Evolutionary conservation across 139 green algal species (phyloP), one percentile per base, ranked within the genome.

Genomic region (Eudorina sp.): DNA sequence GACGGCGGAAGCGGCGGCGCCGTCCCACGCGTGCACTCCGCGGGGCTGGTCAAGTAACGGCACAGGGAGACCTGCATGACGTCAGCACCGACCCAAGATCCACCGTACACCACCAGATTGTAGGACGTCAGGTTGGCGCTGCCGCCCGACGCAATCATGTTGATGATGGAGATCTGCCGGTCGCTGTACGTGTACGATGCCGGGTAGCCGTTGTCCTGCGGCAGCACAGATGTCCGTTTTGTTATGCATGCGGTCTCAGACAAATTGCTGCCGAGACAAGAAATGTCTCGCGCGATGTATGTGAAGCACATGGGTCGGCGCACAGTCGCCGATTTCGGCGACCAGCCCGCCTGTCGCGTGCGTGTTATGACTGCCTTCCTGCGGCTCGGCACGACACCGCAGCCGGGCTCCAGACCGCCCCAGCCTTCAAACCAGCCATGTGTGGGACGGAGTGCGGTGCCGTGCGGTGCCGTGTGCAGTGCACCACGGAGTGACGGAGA

Each of bases 51-150:
- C 8, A 38, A 23, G 77, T 55, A 84, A 6, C 77, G 77, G 77
- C 77, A 84, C 23, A 84, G 19, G 53, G 72, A 25, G 8, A 84
- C 77, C 6, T 58, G 51, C 53, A 84, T 53, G 21, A 73, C 40
- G 13, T 72, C 77, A 13, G 53, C 53, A 45, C 53, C 51, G 23
- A 70, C 77, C 53, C 53, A 84, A 38, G 53, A 27, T 43, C 77
- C 38, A 29, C 36, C 34, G 53, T 84, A 84, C 53, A 84, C 36
- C 9, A 84, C 77, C 11, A 84, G 77, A 25, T 72, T 84, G 77
- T 55, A 84, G 34, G 16, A 21, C 4, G 77, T 38, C 3, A 84
- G 36, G 4, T 40, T 66, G 36, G 43, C 36, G 0, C 11, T 36
- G 9, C 0, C 6, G 38, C 13, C 1, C 8, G 21, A 25, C 21